A percentile compares a stretch with the other conserved stretches of the same genome.
Evolutionary conservation across 768 basidiomycete genomes (phyloP).

Genomic region (Lentinula detonsa): DNA sequence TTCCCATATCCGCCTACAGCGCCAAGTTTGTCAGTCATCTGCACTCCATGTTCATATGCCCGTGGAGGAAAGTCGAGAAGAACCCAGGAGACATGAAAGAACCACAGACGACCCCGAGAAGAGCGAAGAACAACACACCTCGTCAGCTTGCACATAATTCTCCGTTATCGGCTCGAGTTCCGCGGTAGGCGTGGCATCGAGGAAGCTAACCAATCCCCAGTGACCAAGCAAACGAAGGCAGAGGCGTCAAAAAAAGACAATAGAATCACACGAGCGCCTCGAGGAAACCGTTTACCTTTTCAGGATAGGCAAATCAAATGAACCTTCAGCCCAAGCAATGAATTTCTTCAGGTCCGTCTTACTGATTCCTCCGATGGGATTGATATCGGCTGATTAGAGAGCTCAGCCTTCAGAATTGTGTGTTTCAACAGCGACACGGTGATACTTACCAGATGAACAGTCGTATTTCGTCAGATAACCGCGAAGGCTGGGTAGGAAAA

Average conservation of each 20-base stretch:
- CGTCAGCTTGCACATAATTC: conserved; percentile 92
- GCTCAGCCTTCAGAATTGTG: background rate
- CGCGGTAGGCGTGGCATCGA: conserved; percentile 89
- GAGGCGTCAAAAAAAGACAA: background rate
- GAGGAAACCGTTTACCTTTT: conserved; percentile 40
- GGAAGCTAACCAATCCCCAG: conserved; percentile 50
- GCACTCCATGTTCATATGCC: no score
- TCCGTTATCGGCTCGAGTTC: conserved; percentile 95
- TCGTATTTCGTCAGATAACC: conserved; percentile 99
- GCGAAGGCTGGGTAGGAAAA: conserved; percentile 53
- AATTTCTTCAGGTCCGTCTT: conserved; percentile 97
- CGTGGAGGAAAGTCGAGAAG: no score
- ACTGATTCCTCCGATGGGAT: conserved; percentile 97
- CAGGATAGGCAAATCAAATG: conserved; percentile 84
- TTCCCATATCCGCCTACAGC: conserved; percentile 90
- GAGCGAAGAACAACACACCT: conserved; percentile 40
- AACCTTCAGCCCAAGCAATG: conserved; percentile 73
- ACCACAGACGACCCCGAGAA: background rate
- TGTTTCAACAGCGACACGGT: background rate
- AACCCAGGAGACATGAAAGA: background rate
- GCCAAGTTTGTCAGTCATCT: no score
- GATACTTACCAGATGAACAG: conserved; percentile 70
- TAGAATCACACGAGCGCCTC: conserved; percentile 9
- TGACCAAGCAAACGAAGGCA: background rate
- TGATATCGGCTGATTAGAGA: conserved; percentile 72